Evolutionary conservation across 257 asterid genomes (phyloP), one percentile per base, ranked within the genome.

Genomic region (Solanum etuberosum): DNA sequence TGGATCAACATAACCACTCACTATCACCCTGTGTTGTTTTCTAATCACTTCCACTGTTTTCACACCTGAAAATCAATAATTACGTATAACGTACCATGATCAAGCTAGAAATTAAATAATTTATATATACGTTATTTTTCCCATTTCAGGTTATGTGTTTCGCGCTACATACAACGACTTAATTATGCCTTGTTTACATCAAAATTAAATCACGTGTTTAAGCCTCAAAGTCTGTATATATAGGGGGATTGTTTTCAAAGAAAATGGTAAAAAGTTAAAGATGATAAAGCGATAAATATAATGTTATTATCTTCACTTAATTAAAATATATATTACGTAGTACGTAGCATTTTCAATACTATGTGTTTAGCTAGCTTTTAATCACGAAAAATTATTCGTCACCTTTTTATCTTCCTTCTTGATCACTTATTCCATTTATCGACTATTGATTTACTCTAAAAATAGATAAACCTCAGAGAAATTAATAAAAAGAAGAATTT

Each of bases 1-100:
- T 40, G 98, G 91, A 87, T 96, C 99, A 9, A 96, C 90, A 48
- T 87, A 91, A 0, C 99, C 99, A 59, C 91, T 93, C 61, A 96
- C 98, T n/a, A 90, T 94, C 5, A 96, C 93, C 1, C 95, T 90
- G 88, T 93, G 92, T 54, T 94, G 95, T 88, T 95, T 94, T 86
- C 98, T 46, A 89, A 90, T 91, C 4, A 96, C 93, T 80, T 95
- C 99, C 78, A 93, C 91, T 5, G 87, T 93, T 85, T 88, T 95
- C 91, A 96, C 96, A 51, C 99, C 99, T 96, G 51, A 11, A 90
- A 6, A 54, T 51, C n/a, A 51, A 51, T 18, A 18, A 51, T 51
- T 51, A 51, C n/a, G 4, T 51, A 51, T 51, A 48, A 51, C 61
- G 61, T 51, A 18, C 40, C 40, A 40, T 10, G 46, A 40, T 40